Evolutionary conservation across 2,329 filamentous ascomycete genomes (phyloP).

Genomic region (Aspergillus latus): DNA sequence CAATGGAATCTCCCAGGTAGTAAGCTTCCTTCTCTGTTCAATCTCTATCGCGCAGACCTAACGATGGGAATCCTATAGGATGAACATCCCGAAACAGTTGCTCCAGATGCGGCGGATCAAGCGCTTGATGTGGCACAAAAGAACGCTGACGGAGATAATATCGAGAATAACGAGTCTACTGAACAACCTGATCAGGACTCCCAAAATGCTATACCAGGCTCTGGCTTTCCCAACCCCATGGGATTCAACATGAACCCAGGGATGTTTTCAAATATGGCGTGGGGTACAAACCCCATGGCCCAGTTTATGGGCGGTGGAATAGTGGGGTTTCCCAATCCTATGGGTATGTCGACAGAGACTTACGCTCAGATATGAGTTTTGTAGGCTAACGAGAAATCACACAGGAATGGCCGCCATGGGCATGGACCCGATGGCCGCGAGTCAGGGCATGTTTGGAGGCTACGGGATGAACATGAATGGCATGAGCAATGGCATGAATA

Average conservation of each 20-base stretch:
- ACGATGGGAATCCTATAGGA: constrained; percentile 11
- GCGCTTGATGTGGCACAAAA: constrained; percentile 14
- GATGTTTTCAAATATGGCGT: constrained; percentile 61
- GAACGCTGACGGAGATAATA: constrained; percentile 22
- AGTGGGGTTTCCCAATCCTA: constrained; percentile 73
- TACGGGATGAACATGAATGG: constrained; percentile 79
- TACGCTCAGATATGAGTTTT: background rate
- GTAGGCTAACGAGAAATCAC: constrained; percentile 25
- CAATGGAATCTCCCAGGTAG: constrained; percentile 23
- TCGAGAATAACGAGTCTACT: constrained; percentile 14
- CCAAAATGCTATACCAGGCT: constrained; percentile 13
- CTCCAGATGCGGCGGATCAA: constrained; percentile 11
- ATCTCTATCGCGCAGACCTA: background rate
- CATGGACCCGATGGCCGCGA: constrained; percentile 65
- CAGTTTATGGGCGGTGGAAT: constrained; percentile 56
- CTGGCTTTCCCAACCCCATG: constrained; percentile 29
- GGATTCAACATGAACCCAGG: constrained; percentile 48
- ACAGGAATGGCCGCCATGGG: constrained; percentile 76
- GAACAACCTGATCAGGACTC: constrained; percentile 19
- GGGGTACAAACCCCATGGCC: constrained; percentile 67
- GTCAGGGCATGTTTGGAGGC: constrained; percentile 51
- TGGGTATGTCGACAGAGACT: constrained; percentile 61
- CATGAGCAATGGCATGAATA: constrained; percentile 73
- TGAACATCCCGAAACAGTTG: constrained; percentile 15
- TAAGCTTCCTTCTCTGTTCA: background rate